A percentile compares a stretch with the other conserved stretches of the same genome.
Evolutionary conservation across 83 land plant genomes (phyloP).

Genomic region (Larix sibirica): DNA sequence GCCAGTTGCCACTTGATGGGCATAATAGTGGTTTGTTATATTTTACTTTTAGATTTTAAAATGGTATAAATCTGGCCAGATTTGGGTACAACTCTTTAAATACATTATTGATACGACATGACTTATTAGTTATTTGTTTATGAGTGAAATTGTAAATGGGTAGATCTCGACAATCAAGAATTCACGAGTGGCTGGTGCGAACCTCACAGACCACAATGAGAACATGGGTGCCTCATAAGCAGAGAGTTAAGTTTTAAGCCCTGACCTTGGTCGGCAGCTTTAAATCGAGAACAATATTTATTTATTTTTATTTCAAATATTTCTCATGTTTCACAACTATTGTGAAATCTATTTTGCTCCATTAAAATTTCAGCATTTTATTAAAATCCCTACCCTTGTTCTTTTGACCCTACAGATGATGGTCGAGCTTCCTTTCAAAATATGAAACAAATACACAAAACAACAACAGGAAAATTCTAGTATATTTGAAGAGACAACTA

Average conservation of each 20-base stretch:
- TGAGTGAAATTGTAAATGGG: neutral
- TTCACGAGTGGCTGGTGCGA: too few species aligned
- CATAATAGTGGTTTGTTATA: too few species aligned
- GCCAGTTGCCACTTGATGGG: too few species aligned
- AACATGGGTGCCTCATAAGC: too few species aligned
- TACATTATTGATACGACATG: neutral
- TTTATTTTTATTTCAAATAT: too few species aligned
- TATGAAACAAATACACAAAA: neutral
- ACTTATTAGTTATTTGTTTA: neutral
- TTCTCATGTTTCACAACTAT: neutral
- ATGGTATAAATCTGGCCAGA: neutral
- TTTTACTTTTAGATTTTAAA: too few species aligned
- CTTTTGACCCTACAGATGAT: neutral
- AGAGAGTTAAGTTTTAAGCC: too few species aligned
- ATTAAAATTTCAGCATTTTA: neutral
- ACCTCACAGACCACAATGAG: neutral
- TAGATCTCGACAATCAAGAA: too few species aligned
- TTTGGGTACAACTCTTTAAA: neutral
- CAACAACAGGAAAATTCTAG: neutral
- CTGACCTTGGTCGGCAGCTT: too few species aligned
- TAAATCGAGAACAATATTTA: too few species aligned
- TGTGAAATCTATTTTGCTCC: neutral
- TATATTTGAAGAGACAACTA: neutral
- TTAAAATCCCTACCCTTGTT: neutral
- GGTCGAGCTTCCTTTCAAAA: neutral